phyloP scores from a whole-genome alignment of 768 basidiomycete species.

The Calvatia gigantea region DNA sequence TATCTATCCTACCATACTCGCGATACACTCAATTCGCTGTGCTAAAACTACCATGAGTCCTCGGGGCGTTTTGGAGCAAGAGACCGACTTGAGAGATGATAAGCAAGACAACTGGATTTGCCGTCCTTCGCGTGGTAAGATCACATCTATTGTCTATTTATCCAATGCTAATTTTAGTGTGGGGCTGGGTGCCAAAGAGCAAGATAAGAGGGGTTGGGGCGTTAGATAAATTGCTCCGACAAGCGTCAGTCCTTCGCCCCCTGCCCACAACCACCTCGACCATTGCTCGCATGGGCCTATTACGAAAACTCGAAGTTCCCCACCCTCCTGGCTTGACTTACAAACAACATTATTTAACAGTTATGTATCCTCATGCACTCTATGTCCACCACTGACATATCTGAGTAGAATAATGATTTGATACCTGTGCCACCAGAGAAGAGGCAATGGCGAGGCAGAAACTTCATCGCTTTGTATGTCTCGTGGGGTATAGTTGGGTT shows the following conservation, averaged over 20 bases:
- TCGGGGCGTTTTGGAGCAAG: no score
- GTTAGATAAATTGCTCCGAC: neutral
- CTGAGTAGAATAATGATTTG: conserved; percentile 62
- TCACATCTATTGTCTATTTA: neutral
- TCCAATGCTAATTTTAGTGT: neutral
- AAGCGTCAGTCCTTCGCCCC: neutral
- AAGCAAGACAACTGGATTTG: no score
- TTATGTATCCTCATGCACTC: conserved; percentile 23
- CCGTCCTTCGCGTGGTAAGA: no score
- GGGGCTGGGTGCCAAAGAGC: neutral
- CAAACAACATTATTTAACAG: conserved; percentile 55
- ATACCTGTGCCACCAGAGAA: conserved; percentile 62
- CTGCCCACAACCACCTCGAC: neutral
- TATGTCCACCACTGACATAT: conserved; percentile 11
- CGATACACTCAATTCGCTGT: neutral
- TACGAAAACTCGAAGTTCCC: conserved; percentile 46
- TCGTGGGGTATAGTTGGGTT: neutral
- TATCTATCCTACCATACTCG: neutral
- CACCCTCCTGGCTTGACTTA: conserved; percentile 51
- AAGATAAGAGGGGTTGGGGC: neutral
- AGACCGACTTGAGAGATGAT: no score
- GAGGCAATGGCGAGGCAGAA: conserved; percentile 61
- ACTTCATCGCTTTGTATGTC: conserved; percentile 64
- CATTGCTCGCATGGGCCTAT: conserved; percentile 24
- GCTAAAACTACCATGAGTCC: neutral